phyloP scores from a whole-genome alignment of 306 rosid species.

The Lablab purpureus region DNA sequence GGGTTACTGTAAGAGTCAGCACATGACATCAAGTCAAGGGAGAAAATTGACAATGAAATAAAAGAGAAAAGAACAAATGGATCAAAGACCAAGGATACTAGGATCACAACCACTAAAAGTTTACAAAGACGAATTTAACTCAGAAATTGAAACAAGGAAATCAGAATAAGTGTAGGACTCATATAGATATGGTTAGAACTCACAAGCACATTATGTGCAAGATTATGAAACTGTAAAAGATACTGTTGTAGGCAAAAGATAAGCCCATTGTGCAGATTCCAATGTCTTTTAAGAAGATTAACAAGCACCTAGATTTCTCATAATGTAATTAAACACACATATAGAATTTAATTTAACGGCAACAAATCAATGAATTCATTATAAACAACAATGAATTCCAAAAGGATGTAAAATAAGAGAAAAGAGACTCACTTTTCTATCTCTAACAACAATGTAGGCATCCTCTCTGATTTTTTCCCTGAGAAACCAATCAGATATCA shows the following conservation, averaged over 20 bases:
- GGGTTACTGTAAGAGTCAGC: not conserved
- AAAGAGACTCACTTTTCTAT: conserved; percentile 70
- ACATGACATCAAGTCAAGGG: not conserved
- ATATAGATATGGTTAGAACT: not conserved
- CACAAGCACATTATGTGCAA: not conserved
- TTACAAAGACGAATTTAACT: conserved; percentile 8
- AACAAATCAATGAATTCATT: conserved; percentile 5
- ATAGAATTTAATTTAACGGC: not conserved
- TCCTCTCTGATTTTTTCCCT: conserved; percentile 76
- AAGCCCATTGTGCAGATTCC: not conserved
- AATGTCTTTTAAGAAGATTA: conserved; percentile 15
- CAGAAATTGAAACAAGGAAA: not conserved
- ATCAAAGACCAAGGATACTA: not conserved
- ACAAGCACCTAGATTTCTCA: conserved; percentile 18
- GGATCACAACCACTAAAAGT: not conserved
- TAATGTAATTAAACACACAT: not conserved
- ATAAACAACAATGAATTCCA: not conserved
- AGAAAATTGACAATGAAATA: not conserved
- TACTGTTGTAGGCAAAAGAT: not conserved
- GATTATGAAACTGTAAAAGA: not conserved
- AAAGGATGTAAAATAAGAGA: conserved; percentile 20
- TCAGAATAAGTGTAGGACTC: too few species aligned
- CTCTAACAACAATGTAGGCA: conserved; percentile 51
- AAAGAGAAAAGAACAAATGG: not conserved
- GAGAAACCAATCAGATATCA: conserved; percentile 39